phyloP scores from a whole-genome alignment of 2,329 filamentous ascomycete genomes.

The Diaporthe eres region DNA sequence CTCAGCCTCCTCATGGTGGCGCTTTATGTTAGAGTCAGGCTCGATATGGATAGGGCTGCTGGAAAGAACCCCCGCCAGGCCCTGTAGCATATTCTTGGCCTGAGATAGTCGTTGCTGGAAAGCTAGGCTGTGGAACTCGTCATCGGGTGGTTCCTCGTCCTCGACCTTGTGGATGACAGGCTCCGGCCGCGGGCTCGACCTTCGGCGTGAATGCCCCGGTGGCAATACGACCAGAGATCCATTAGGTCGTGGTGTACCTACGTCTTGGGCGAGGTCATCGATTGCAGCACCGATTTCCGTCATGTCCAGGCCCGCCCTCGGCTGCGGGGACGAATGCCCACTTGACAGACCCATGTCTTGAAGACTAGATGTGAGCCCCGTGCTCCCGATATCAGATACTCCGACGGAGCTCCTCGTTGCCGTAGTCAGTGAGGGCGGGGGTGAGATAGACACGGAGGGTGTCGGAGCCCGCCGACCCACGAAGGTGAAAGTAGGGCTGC shows the following conservation, averaged over 20 bases:
- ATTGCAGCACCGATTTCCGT: neutral
- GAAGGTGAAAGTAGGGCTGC: too few species aligned
- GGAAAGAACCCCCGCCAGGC: conserved; percentile 51
- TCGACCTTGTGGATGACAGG: neutral
- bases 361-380: neutral
- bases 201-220: neutral
- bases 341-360: neutral
- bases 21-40: conserved; percentile 55
- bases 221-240: neutral
- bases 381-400: neutral
- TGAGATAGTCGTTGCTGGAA: conserved; percentile 54
- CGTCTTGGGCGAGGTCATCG: neutral
- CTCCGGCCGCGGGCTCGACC: neutral
- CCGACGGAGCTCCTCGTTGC: neutral
- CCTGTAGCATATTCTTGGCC: conserved; percentile 51
- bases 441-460: neutral
- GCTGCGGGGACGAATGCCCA: too few species aligned
- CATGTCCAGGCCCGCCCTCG: neutral
- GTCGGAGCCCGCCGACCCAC: too few species aligned
- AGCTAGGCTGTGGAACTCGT: conserved; percentile 53
- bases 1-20: conserved; percentile 51
- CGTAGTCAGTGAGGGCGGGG: neutral
- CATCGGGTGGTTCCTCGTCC: conserved; percentile 34
- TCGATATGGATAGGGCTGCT: conserved; percentile 53
- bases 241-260: neutral